Evolutionary conservation across 768 basidiomycete genomes (phyloP), one percentile per base, ranked within the genome.

Genomic region (Kwoniella botswanensis): DNA sequence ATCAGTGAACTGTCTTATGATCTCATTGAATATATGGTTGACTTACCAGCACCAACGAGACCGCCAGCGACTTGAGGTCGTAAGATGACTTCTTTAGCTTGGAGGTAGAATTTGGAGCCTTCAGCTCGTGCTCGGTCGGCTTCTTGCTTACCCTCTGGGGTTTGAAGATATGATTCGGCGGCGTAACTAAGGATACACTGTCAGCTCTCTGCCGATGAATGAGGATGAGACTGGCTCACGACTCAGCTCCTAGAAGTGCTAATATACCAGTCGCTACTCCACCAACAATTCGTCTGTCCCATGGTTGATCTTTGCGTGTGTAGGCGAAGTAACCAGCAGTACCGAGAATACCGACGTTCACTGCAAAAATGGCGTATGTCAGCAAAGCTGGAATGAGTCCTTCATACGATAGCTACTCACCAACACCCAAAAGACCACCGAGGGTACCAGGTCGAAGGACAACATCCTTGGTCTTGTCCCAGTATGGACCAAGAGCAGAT

Each of bases 271-370:
- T 79, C 53, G 76, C 74, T 54, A 75, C 74, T 61, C 76, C 79
- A 22, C 73, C 82, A 50, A 83, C 80, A 65, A 82, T 74, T 42
- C 77, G 76, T 56, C 76, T 68, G 72, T 83, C 80, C 82, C 82
- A 83, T 24, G 75, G 75, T 61, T 90, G 85, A 62, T 87, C 84
- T 21, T 90, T 89, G 42, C 88, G 84, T 3, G 85, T 86, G 83
- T 92, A 92, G 75, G 90, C 88, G 9, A 86, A 85, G 75, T 89
- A 90, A 3, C 89, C 88, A 22, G 88, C 85, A 10, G 88, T 87
- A 1, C 88, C 87, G 29, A 92, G 75, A 21, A 92, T 82, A 21
- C 91, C 91, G 72, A 92, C 84, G 82, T 93, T 93, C 59, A 91
- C 91, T 91, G 67, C 3, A 41, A 59, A 0, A 62, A 53, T 29